phyloP scores from a whole-genome alignment of 148 eudicot species.

The Rhododendron henanense region DNA sequence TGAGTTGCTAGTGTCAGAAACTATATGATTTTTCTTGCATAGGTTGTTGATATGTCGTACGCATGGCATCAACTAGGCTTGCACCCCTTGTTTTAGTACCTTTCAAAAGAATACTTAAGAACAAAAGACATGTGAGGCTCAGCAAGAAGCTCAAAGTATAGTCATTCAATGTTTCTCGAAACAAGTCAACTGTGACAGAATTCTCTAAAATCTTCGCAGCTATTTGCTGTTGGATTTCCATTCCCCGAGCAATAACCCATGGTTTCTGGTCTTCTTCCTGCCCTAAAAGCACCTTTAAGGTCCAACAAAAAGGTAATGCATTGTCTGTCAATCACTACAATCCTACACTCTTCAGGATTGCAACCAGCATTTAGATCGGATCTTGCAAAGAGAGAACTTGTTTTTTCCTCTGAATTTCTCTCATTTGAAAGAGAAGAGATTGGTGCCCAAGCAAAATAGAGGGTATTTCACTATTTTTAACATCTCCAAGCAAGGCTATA shows the following conservation, averaged over 20 bases:
- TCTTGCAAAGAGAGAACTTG: not conserved
- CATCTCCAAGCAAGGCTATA: not conserved
- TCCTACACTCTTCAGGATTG: not conserved
- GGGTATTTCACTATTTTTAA: not conserved
- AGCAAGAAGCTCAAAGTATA: constrained; percentile 8
- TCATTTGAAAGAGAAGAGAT: not conserved
- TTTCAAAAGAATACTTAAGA: not conserved
- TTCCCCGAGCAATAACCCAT: not conserved
- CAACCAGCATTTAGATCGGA: not conserved
- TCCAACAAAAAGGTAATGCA: not conserved
- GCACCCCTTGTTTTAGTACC: not conserved
- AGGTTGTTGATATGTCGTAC: not conserved
- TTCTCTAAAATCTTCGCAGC: not conserved
- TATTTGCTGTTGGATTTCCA: not conserved
- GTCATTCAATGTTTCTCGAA: not conserved
- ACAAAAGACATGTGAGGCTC: not conserved
- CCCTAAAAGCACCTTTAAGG: not conserved
- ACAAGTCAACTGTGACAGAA: not conserved
- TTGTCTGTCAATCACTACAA: not conserved
- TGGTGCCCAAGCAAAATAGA: not conserved
- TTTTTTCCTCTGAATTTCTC: not conserved
- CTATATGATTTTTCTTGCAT: not conserved
- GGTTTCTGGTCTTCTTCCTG: not conserved
- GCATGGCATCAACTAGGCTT: not conserved
- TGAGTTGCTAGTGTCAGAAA: not conserved